Conservation (phyloP, 23 red algal genomes). For the Agarophyton chilense region DNA sequence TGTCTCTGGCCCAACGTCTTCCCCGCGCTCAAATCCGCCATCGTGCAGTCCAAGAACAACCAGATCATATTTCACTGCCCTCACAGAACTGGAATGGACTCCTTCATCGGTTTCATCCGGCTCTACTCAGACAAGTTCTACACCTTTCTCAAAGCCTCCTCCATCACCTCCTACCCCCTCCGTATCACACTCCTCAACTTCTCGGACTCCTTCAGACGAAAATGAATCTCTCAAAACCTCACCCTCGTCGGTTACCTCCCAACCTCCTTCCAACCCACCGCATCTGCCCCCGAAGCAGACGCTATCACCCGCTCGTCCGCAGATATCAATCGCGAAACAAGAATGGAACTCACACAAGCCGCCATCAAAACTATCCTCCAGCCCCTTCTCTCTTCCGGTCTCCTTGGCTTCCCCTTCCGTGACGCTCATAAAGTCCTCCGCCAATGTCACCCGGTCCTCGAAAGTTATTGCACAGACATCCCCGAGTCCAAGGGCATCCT, state of each 20-base stretch:
- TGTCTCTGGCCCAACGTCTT: neutral
- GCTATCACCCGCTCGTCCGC: no score
- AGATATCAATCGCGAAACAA: no score
- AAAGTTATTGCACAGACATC: slow-evolving; percentile 27
- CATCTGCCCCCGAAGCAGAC: no score
- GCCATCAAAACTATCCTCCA: no score
- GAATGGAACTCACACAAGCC: no score
- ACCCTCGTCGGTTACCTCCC: no score
- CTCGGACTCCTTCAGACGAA: neutral
- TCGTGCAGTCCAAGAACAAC: neutral
- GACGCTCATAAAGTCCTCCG: neutral
- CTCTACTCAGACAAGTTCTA: slow-evolving; percentile 20
- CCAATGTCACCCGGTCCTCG: neutral
- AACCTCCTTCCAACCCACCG: no score
- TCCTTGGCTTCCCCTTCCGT: no score
- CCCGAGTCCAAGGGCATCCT: neutral
- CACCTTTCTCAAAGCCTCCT: neutral
- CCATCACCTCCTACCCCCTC: slow-evolving; percentile 1
- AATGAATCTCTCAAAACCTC: no score
- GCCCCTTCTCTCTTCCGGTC: no score
- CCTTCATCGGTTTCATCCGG: neutral
- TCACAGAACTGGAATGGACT: neutral
- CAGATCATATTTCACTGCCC: neutral
- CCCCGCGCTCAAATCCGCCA: neutral
- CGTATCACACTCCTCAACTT: neutral